phyloP scores from a whole-genome alignment of 352 stramenopile species.

The Blastocystis sp. region DNA sequence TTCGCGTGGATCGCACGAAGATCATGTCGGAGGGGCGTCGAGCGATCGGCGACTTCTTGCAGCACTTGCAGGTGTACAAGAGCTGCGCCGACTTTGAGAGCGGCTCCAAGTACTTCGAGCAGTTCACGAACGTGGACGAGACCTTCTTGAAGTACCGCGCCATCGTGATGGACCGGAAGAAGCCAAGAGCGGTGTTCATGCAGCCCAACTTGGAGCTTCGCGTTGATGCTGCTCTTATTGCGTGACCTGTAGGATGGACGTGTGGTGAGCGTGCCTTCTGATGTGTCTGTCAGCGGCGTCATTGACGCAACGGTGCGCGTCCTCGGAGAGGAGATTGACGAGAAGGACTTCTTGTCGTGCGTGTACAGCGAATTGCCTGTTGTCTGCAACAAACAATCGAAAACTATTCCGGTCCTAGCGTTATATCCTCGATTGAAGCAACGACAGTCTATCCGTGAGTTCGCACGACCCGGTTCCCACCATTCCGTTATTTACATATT shows the following conservation, averaged over 20 bases:
- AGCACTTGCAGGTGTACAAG: conserved; percentile 76
- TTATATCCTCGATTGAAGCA: conserved; percentile 58
- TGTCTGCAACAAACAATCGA: conserved; percentile 5
- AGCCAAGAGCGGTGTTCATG: conserved; percentile 75
- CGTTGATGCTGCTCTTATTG: not conserved
- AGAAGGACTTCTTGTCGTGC: conserved; percentile 50
- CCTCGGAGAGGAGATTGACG: conserved; percentile 44
- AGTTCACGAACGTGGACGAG: conserved; percentile 75
- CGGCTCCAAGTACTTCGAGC: conserved; percentile 73
- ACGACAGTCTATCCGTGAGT: conserved; percentile 29
- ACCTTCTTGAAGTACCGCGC: conserved; percentile 73
- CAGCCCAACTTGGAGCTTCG: conserved; percentile 74
- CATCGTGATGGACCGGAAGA: conserved; percentile 75
- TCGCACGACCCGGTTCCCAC: not conserved
- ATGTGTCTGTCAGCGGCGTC: conserved; percentile 52
- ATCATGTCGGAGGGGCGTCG: conserved; percentile 64
- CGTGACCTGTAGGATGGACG: conserved; percentile 1
- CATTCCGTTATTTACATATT: conserved; percentile 23
- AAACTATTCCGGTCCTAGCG: conserved; percentile 19
- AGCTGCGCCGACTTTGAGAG: conserved; percentile 74
- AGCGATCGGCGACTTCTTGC: conserved; percentile 75
- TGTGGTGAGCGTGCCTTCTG: conserved; percentile 6
- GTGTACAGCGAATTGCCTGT: conserved; percentile 28
- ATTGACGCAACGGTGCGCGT: conserved; percentile 54
- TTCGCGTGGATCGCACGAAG: conserved; percentile 49